A percentile compares a stretch with the other conserved stretches of the same genome.
Evolutionary conservation across 306 rosid genomes (phyloP).

Genomic region (Lathyrus tuberosus): DNA sequence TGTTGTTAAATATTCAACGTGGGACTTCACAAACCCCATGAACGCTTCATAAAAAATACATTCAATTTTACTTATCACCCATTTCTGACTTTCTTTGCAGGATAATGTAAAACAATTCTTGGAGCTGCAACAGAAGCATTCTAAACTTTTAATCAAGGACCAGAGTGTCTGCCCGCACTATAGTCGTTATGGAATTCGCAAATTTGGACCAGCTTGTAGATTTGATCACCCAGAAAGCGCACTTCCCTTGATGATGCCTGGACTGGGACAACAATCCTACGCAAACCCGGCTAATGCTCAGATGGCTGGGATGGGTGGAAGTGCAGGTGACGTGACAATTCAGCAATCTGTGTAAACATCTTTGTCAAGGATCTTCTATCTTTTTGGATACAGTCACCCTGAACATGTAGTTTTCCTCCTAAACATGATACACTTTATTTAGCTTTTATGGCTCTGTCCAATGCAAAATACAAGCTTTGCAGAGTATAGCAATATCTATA

Average conservation of each 20-base stretch:
- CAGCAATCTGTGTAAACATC: constrained; percentile 52
- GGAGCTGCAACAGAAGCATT: too few species aligned
- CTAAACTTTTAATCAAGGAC: constrained; percentile 84
- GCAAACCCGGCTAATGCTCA: constrained; percentile 45
- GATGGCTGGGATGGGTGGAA: constrained; percentile 54
- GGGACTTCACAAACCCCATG: too few species aligned
- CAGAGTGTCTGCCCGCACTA: constrained; percentile 72
- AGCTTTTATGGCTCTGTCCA: constrained; percentile 42
- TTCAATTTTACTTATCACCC: too few species aligned
- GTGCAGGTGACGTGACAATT: constrained; percentile 47
- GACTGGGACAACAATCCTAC: constrained; percentile 54
- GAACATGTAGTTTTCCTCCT: constrained; percentile 44
- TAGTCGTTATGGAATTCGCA: constrained; percentile 91
- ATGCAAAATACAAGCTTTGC: constrained; percentile 48
- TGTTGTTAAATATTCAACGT: too few species aligned
- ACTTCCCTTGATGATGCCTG: constrained; percentile 47
- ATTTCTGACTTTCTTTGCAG: too few species aligned
- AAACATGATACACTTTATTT: constrained; percentile 44
- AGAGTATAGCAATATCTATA: constrained; percentile 49
- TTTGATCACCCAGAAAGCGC: constrained; percentile 64
- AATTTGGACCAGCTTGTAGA: constrained; percentile 90
- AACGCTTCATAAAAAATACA: too few species aligned
- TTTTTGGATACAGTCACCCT: constrained; percentile 45
- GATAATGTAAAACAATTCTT: too few species aligned
- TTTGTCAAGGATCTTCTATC: constrained; percentile 39